Conservation (phyloP, 1,284 basidiomycete species). For the Termitomyces sp. region DNA sequence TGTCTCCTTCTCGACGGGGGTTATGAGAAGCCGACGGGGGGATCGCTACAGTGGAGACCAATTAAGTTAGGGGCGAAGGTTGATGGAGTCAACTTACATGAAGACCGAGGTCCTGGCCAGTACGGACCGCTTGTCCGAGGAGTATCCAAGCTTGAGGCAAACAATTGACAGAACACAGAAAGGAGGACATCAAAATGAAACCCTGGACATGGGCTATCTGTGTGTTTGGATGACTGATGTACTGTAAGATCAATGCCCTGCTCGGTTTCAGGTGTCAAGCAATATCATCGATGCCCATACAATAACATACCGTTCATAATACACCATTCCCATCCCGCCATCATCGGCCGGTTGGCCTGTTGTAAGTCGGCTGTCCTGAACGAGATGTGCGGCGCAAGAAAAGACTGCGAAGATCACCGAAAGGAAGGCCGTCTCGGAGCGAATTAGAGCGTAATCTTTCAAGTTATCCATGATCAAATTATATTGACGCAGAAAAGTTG, state of each 20-base stretch:
- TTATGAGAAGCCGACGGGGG: conserved; percentile 64
- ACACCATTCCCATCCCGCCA: conserved; percentile 81
- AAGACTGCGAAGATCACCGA: conserved; percentile 79
- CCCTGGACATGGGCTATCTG: conserved; percentile 85
- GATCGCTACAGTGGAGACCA: conserved; percentile 54
- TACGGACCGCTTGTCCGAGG: conserved; percentile 81
- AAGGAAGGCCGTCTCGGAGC: conserved; percentile 65
- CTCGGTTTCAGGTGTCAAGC: not conserved
- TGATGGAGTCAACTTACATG: conserved; percentile 55
- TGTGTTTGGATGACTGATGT: conserved; percentile 78
- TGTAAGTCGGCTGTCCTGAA: conserved; percentile 66
- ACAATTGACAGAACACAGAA: conserved; percentile 85
- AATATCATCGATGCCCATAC: not conserved
- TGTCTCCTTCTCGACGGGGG: conserved; percentile 80
- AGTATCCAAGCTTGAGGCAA: conserved; percentile 89
- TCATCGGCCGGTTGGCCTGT: conserved; percentile 59
- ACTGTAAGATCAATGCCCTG: conserved; percentile 82
- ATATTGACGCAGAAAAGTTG: conserved; percentile 71
- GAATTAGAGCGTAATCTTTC: conserved; percentile 45
- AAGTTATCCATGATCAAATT: conserved; percentile 67
- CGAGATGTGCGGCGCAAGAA: conserved; percentile 73
- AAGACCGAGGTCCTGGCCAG: conserved; percentile 83
- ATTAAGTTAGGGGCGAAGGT: not conserved
- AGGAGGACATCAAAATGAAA: conserved; percentile 81
- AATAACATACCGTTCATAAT: conserved; percentile 68